Evolutionary conservation across 805 yeast species (phyloP).

Genomic region (Metschnikowia anglica): DNA sequence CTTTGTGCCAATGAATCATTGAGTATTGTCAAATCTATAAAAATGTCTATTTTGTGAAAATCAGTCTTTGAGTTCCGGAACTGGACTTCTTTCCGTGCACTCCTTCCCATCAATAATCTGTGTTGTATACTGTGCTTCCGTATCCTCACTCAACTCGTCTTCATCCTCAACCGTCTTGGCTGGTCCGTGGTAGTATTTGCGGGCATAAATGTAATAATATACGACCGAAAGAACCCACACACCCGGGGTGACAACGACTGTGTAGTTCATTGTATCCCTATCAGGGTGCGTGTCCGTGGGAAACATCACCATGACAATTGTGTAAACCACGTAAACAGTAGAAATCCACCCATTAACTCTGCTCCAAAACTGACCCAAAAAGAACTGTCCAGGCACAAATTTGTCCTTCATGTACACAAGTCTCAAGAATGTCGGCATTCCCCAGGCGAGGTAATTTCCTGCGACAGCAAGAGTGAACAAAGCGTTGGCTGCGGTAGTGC

Average conservation of each 20-base stretch:
- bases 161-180: constrained; percentile 26
- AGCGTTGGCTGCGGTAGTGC: constrained; percentile 63
- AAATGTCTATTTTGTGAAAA: background rate
- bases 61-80: background rate
- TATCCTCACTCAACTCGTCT: background rate
- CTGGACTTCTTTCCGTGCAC: constrained; percentile 2
- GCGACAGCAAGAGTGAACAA: constrained; percentile 63
- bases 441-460: constrained; percentile 64
- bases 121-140: background rate
- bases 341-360: constrained; percentile 47
- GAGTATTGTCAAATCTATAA: too few species aligned
- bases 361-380: constrained; percentile 52
- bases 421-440: constrained; percentile 53
- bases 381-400: constrained; percentile 66
- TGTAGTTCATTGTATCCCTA: constrained; percentile 62
- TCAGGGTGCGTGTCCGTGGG: constrained; percentile 48
- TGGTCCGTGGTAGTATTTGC: constrained; percentile 60
- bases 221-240: constrained; percentile 54
- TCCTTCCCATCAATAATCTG: constrained; percentile 8
- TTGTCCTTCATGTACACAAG: constrained; percentile 45
- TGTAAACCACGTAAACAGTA: constrained; percentile 49
- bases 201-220: constrained; percentile 54
- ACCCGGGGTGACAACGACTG: constrained; percentile 61
- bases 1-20: too few species aligned
- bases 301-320: constrained; percentile 59